These are phyloP conservation scores for Parasitella parasitica DNA, from an alignment of 371 early-diverging fungal species.

Conservation along the genomic window DNA sequence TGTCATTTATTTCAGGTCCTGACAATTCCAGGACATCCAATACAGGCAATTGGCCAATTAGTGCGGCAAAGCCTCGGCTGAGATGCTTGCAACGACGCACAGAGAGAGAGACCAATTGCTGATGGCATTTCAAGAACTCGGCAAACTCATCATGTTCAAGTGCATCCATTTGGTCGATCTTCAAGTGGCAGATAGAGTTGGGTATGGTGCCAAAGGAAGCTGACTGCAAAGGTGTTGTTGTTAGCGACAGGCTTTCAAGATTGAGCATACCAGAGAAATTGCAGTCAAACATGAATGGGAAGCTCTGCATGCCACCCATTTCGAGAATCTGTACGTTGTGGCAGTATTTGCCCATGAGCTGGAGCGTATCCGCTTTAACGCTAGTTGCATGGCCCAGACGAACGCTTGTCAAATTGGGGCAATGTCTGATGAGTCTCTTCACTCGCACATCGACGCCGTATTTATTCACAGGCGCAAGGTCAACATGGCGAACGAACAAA, in stretches of 20 bases:
- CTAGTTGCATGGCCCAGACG: slow-evolving; percentile 16
- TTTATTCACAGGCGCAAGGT: slow-evolving; percentile 20
- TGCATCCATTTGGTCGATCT: slow-evolving; percentile 17
- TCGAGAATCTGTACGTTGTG: slow-evolving; percentile 9
- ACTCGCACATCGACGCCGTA: slow-evolving; percentile 19
- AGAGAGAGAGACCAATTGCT: neutral
- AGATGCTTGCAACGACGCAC: slow-evolving; percentile 13
- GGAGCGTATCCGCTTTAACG: slow-evolving; percentile 16
- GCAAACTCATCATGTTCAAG: slow-evolving; percentile 2
- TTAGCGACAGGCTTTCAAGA: neutral
- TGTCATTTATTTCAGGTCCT: slow-evolving; percentile 14
- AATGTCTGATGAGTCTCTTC: slow-evolving; percentile 7
- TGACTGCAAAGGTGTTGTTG: slow-evolving; percentile 16
- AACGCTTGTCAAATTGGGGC: slow-evolving; percentile 7
- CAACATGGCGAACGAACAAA: slow-evolving; percentile 8
- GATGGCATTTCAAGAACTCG: slow-evolving; percentile 1
- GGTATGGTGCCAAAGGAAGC: slow-evolving; percentile 10
- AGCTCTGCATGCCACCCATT: slow-evolving; percentile 18
- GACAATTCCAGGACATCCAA: slow-evolving; percentile 9
- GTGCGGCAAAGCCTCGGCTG: neutral
- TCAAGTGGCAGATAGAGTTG: slow-evolving; percentile 1
- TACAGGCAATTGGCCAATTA: neutral
- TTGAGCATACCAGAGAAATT: slow-evolving; percentile 18
- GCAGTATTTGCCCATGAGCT: slow-evolving; percentile 11
- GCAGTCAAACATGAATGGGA: slow-evolving; percentile 26